Base-by-base conservation (phyloP, 331 rosid genomes). In the Erythrophleum ivorense region DNA sequence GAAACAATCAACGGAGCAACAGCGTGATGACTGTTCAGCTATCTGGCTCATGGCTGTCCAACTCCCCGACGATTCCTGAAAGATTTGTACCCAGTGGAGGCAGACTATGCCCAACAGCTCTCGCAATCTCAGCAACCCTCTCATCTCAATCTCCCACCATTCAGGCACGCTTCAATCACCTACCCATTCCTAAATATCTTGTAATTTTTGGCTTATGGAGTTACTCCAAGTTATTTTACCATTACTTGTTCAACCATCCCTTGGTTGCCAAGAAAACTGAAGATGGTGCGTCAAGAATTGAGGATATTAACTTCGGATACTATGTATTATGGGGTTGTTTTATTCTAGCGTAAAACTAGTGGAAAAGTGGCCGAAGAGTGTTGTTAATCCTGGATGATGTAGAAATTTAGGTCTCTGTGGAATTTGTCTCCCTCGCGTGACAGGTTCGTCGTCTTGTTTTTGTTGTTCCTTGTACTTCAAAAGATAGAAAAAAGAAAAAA, bases 61-160 rank as follows among this genome's bases (percentile, higher is more conserved):
- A 77, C 48, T 85, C 85, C 78, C 85, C 82, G 2, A 1, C 76
- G 9, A 8, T 81, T 43, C 48, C 75, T 19, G 21, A 29, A 6
- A 58, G 74, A 46, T 79, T 65, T 52, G 69, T 75, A 80, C 84
- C 80, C 45, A 41, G 50, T 78, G 73, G 86, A 62, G 34, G 58
- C 85, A 88, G 78, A 80, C 69, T 81, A 19, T 80, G 83, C 71
- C 58, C 84, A 1, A 65, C 90, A 29, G 52, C 87, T 84, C 78
- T 88, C 73, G 73, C 86, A 2, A 89, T 91, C 36, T 82, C 86
- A 16, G 81, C 90, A 34, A 75, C 89, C 29, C 84, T 86, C 71
- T 82, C 95, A 6, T 84, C 93, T 24, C 87, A 88, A 57, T 75
- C 91, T 67, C 76, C 95, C 74, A 82, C 93, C 73, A 84, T 91